A percentile compares a stretch with the other conserved stretches of the same genome.
Conservation (phyloP, 148 eudicot genomes). For the Spergularia marina region DNA sequence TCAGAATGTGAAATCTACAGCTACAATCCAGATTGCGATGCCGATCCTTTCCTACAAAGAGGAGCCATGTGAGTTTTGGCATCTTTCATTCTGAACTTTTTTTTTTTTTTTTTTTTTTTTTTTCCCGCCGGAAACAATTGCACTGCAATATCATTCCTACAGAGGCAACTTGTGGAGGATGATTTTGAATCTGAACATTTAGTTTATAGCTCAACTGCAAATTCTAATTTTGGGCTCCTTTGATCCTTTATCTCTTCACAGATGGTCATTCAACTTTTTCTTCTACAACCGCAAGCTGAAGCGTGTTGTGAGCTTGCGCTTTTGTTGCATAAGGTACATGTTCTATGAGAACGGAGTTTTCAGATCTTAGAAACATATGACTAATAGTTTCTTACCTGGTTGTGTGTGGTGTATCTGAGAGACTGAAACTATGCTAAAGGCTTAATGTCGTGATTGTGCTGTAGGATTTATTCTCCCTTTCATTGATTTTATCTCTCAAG, state of each 20-base stretch:
- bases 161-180: too few species aligned
- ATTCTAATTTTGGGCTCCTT: slow-evolving; percentile 7
- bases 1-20: slow-evolving; percentile 92
- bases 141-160: too few species aligned
- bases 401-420: too few species aligned
- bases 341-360: neutral
- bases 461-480: neutral
- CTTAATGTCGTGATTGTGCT: neutral
- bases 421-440: too few species aligned
- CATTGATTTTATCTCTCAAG: neutral
- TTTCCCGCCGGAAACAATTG: too few species aligned
- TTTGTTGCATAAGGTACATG: slow-evolving; percentile 76
- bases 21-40: slow-evolving; percentile 81
- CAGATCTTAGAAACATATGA: neutral
- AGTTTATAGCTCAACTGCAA: neutral
- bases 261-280: slow-evolving; percentile 96
- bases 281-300: slow-evolving; percentile 91
- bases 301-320: slow-evolving; percentile 85
- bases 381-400: too few species aligned
- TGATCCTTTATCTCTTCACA: slow-evolving; percentile 38
- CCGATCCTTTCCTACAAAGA: slow-evolving; percentile 74
- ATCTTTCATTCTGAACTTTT: neutral
- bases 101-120: too few species aligned
- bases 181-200: neutral
- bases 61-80: slow-evolving; percentile 78